Evolutionary conservation across 2,329 filamentous ascomycete genomes (phyloP).

Genomic region (Byssochlamys sp.): DNA sequence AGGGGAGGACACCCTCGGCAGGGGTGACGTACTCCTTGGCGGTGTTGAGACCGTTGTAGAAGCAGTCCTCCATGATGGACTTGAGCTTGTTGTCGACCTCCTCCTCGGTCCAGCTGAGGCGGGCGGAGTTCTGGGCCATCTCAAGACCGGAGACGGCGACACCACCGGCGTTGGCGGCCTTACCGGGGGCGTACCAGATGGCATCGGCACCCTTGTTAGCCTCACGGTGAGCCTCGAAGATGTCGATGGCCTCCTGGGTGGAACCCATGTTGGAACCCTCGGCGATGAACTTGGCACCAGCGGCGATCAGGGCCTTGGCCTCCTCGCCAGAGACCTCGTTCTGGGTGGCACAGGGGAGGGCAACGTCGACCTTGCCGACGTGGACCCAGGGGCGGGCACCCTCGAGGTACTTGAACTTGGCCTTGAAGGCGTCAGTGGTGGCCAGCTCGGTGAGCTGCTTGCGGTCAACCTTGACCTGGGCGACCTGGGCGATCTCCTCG

Average conservation of each 20-base stretch:
- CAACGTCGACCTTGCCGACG: slow-evolving; percentile 80
- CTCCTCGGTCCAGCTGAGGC: slow-evolving; percentile 74
- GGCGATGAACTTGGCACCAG: slow-evolving; percentile 74
- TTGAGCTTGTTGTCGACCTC: slow-evolving; percentile 88
- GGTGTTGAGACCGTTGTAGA: slow-evolving; percentile 78
- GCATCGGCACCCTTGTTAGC: slow-evolving; percentile 54
- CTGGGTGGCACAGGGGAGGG: slow-evolving; percentile 86
- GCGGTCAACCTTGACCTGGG: slow-evolving; percentile 75
- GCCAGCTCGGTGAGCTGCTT: slow-evolving; percentile 68
- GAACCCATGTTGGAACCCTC: slow-evolving; percentile 99
- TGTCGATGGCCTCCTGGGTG: slow-evolving; percentile 86
- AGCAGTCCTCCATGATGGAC: slow-evolving; percentile 88
- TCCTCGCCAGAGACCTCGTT: slow-evolving; percentile 94
- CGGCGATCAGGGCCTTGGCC: slow-evolving; percentile 67
- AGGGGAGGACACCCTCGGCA: slow-evolving; percentile 74
- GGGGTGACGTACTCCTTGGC: slow-evolving; percentile 77
- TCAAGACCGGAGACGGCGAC: slow-evolving; percentile 94
- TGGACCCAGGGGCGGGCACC: slow-evolving; percentile 86
- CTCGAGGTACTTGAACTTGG: slow-evolving; percentile 74
- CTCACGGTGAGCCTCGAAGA: slow-evolving; percentile 71
- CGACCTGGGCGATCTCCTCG: slow-evolving; percentile 70
- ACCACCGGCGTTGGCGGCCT: slow-evolving; percentile 95
- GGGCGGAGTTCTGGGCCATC: slow-evolving; percentile 95
- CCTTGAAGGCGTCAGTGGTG: slow-evolving; percentile 44
- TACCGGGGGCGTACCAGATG: slow-evolving; percentile 93